phyloP scores from a whole-genome alignment of 331 rosid genomes.

The Prunus yedoensis region DNA sequence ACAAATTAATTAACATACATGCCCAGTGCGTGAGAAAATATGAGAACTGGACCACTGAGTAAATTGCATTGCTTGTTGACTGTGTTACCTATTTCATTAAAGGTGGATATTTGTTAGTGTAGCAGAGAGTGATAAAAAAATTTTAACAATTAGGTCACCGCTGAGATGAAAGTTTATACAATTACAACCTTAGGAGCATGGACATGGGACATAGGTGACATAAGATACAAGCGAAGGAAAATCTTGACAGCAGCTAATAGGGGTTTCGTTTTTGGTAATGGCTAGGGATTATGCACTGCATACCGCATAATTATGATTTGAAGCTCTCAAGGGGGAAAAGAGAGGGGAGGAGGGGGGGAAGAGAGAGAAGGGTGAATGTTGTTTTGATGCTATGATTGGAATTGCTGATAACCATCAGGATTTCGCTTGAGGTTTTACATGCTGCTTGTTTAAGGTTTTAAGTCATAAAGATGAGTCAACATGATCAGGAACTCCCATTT shows the following conservation, averaged over 20 bases:
- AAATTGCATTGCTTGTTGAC: constrained; percentile 7
- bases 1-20: neutral
- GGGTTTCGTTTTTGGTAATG: too few species aligned
- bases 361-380: neutral
- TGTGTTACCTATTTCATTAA: neutral
- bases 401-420: neutral
- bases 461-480: neutral
- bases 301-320: neutral
- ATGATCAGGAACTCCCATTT: neutral
- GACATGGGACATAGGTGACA: neutral
- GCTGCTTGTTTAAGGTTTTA: neutral
- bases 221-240: neutral
- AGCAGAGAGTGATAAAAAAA: constrained; percentile 1
- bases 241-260: neutral
- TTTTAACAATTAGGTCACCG: neutral
- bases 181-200: neutral
- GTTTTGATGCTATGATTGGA: neutral
- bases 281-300: neutral
- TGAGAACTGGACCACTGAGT: neutral
- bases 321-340: neutral
- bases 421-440: neutral
- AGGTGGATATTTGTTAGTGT: constrained; percentile 1
- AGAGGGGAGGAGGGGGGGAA: neutral
- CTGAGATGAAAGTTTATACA: neutral
- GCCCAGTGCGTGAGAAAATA: neutral